Evolutionary conservation across 495 filamentous ascomycete genomes (phyloP).

Genomic region (Friedmanniomyces endolithicus): DNA sequence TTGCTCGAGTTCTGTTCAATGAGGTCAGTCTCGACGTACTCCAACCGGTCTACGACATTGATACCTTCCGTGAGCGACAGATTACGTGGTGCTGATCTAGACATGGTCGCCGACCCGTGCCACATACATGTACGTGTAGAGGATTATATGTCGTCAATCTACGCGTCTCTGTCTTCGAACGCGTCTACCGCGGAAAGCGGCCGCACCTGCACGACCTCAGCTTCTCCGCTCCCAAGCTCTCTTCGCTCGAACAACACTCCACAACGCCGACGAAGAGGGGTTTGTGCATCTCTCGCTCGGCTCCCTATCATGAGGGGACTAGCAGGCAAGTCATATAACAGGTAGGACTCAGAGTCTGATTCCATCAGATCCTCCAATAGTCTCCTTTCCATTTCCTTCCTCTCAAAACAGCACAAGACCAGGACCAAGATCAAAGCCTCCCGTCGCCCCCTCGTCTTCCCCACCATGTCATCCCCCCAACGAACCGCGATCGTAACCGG

Average conservation of each 20-base stretch:
- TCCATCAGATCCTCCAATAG: neutral
- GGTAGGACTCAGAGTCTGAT: neutral
- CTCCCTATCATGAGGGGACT: too few species aligned
- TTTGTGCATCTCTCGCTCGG: neutral
- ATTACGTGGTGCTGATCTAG: neutral
- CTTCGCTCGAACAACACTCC: neutral
- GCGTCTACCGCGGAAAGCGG: neutral
- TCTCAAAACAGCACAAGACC: too few species aligned
- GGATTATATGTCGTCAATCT: neutral
- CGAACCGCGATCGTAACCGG: constrained; percentile 47
- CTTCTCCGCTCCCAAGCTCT: neutral
- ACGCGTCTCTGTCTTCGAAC: neutral
- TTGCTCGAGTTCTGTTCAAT: constrained; percentile 10
- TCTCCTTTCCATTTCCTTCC: too few species aligned
- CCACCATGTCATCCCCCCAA: neutral
- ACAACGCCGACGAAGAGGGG: neutral
- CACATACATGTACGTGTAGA: neutral
- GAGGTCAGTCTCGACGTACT: neutral
- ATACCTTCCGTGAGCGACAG: neutral
- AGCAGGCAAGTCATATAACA: too few species aligned
- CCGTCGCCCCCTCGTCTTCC: neutral
- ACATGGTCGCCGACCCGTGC: neutral
- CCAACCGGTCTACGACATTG: too few species aligned
- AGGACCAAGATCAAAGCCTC: neutral
- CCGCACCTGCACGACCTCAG: neutral